A percentile compares a stretch with the other conserved stretches of the same genome.
Conservation (phyloP, 202 grass and related monocot species). For the Schoenoplectus tabernaemontani region DNA sequence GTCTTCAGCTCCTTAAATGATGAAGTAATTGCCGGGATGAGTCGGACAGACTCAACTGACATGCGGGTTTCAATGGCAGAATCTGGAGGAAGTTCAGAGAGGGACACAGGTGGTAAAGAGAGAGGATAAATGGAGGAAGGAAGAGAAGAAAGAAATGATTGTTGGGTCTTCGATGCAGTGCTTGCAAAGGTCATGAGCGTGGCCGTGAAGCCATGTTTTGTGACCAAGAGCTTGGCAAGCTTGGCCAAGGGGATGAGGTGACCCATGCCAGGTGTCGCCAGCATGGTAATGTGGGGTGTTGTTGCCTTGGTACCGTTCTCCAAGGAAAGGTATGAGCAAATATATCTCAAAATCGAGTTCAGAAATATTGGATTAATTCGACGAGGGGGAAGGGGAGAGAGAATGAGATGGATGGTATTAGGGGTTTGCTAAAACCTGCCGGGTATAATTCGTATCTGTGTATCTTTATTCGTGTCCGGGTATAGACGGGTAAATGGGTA, state of each 20-base stretch:
- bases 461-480: too few species aligned
- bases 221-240: conserved; percentile 29
- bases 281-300: conserved; percentile 35
- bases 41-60: conserved; percentile 13
- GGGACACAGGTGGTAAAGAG: conserved; percentile 30
- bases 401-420: not conserved
- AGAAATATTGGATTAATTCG: not conserved
- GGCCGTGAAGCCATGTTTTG: conserved; percentile 20
- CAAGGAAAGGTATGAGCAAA: conserved; percentile 14
- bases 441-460: too few species aligned
- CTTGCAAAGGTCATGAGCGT: conserved; percentile 45
- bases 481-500: too few species aligned
- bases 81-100: conserved; percentile 33
- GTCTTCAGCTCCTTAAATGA: conserved; percentile 20
- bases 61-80: conserved; percentile 46
- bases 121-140: conserved; percentile 2
- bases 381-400: not conserved
- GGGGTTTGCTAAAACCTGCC: too few species aligned
- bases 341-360: not conserved
- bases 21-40: conserved; percentile 5
- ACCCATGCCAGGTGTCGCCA: conserved; percentile 48
- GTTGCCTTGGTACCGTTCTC: conserved; percentile 2
- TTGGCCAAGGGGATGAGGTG: conserved; percentile 61
- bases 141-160: conserved; percentile 30
- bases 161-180: conserved; percentile 30